A percentile compares a stretch with the other conserved stretches of the same genome.
Evolutionary conservation across 345 rosid genomes (phyloP).

Genomic region (Dovyalis caffra): DNA sequence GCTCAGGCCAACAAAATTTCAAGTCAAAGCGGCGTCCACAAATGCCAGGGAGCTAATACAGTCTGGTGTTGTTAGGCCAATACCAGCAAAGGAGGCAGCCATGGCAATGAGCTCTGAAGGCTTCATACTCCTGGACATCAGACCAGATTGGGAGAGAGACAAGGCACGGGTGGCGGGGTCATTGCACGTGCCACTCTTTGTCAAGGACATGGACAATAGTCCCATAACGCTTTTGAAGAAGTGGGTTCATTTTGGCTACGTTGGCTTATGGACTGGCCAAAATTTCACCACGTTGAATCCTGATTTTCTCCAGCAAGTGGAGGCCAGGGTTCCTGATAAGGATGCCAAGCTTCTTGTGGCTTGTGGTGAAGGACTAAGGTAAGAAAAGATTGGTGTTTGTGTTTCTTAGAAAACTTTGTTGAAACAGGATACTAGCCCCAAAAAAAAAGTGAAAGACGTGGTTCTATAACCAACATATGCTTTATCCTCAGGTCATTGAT

Average conservation of each 20-base stretch:
- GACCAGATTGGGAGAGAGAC: conserved; percentile 81
- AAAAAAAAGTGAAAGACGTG: background rate
- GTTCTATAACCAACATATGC: background rate
- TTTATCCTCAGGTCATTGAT: conserved; percentile 47
- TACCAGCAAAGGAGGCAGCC: conserved; percentile 59
- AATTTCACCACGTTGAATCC: conserved; percentile 66
- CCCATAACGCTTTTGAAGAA: conserved; percentile 77
- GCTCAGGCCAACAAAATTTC: conserved; percentile 17
- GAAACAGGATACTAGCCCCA: background rate
- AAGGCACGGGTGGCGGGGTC: conserved; percentile 78
- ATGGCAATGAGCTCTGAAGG: conserved; percentile 49
- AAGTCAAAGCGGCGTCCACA: conserved; percentile 22
- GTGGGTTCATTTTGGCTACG: conserved; percentile 91
- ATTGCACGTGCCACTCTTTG: conserved; percentile 72
- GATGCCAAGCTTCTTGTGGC: conserved; percentile 67
- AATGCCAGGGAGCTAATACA: conserved; percentile 49
- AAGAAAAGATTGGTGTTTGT: conserved; percentile 1
- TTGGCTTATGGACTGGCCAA: conserved; percentile 96
- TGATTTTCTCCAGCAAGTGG: conserved; percentile 52
- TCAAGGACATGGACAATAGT: conserved; percentile 63
- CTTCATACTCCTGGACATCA: conserved; percentile 59
- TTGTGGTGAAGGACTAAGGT: conserved; percentile 97
- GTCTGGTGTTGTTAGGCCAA: conserved; percentile 61
- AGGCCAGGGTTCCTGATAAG: conserved; percentile 56
- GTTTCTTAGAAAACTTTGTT: too few relatives aligned